Conservation (phyloP, 345 rosid species). For the Eucalyptus globulus region DNA sequence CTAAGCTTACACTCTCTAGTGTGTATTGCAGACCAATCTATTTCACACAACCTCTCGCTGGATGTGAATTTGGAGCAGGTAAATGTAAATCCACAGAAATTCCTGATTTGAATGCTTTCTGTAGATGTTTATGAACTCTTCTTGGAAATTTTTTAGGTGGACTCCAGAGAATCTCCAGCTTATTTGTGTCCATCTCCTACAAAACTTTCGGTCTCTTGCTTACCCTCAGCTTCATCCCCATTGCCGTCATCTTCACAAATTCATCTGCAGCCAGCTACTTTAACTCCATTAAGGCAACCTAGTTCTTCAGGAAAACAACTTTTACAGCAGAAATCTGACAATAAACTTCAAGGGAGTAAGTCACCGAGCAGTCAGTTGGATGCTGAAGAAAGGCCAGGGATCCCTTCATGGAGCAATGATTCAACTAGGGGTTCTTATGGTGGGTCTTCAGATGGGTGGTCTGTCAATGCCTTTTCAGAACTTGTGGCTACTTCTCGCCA, state of each 20-base stretch:
- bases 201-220: conserved; percentile 47
- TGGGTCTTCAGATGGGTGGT: conserved; percentile 80
- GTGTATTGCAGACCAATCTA: conserved; percentile 49
- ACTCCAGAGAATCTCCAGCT: conserved; percentile 33
- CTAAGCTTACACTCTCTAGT: background rate
- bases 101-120: background rate
- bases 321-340: conserved; percentile 26
- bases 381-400: conserved; percentile 24
- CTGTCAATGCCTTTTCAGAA: conserved; percentile 77
- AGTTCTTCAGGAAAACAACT: conserved; percentile 22
- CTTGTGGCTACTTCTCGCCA: conserved; percentile 53
- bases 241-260: conserved; percentile 43
- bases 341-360: conserved; percentile 17
- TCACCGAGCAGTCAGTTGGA: conserved; percentile 24
- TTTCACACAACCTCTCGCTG: conserved; percentile 47
- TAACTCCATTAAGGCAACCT: conserved; percentile 24
- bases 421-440: conserved; percentile 37
- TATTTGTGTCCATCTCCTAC: conserved; percentile 38
- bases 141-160: conserved; percentile 19
- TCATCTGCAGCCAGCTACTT: conserved; percentile 31
- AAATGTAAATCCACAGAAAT: background rate
- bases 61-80: conserved; percentile 68
- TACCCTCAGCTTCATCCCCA: conserved; percentile 62
- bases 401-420: conserved; percentile 50
- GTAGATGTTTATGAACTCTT: background rate